Conservation (phyloP, 768 basidiomycete genomes). For the Macrolepiota albuminosa region DNA sequence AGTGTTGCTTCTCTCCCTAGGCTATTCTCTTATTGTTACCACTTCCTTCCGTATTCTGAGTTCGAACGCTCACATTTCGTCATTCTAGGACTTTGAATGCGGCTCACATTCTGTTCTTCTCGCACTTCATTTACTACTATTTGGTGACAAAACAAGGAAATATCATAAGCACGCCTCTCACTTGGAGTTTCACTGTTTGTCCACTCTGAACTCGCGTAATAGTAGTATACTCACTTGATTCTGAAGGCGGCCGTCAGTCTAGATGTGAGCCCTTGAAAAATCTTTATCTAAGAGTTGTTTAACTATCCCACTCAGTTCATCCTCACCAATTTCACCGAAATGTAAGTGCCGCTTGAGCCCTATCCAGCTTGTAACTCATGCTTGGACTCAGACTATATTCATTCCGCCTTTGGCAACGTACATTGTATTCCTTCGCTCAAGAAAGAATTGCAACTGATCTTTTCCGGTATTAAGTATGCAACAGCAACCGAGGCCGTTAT, state of each 20-base stretch:
- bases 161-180: neutral
- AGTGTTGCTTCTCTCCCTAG: neutral
- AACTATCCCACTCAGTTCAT: neutral
- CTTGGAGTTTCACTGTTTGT: neutral
- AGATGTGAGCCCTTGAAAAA: neutral
- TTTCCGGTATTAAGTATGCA: neutral
- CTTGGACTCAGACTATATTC: neutral
- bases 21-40: neutral
- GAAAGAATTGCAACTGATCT: neutral
- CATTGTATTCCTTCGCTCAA: too few relatives aligned
- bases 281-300: neutral
- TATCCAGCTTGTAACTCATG: too few relatives aligned
- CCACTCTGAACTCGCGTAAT: neutral
- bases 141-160: neutral
- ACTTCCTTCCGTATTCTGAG: neutral
- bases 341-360: neutral
- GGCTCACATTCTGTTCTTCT: neutral
- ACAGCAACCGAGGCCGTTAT: neutral
- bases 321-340: neutral
- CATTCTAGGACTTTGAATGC: neutral
- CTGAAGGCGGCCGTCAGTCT: neutral
- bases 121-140: neutral
- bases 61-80: neutral
- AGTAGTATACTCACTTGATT: neutral
- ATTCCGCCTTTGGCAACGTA: neutral